phyloP scores from a whole-genome alignment of 345 rosid species.

The Citrus mangshanensis region DNA sequence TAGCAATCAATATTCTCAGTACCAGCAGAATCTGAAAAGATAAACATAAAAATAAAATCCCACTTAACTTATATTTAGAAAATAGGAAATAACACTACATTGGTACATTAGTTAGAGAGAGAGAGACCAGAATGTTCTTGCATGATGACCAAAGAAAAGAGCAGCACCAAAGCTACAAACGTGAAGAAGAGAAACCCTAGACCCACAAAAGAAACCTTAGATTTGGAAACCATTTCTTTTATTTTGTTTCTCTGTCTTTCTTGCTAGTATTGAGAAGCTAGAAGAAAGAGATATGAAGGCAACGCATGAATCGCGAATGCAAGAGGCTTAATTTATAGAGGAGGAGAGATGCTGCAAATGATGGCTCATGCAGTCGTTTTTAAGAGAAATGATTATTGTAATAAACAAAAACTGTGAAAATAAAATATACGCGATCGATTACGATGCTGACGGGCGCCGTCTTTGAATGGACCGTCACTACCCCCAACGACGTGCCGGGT shows the following conservation, averaged over 20 bases:
- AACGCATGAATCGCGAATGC: not conserved
- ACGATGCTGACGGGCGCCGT: constrained; percentile 44
- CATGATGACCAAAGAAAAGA: constrained; percentile 32
- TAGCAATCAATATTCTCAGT: not conserved
- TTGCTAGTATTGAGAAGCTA: not conserved
- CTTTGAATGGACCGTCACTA: constrained; percentile 15
- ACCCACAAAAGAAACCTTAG: constrained; percentile 9
- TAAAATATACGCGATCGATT: not conserved
- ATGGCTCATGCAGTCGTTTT: constrained; percentile 58
- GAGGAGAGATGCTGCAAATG: constrained; percentile 29
- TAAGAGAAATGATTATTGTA: constrained; percentile 31
- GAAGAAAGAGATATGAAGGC: not conserved
- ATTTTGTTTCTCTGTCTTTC: too few relatives aligned
- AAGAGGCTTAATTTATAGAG: constrained; percentile 30
- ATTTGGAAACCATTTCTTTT: constrained; percentile 15
- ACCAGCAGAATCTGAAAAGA: not conserved
- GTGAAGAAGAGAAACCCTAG: not conserved
- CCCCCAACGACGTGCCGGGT: not conserved
- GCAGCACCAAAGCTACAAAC: not conserved
- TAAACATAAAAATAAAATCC: not conserved
- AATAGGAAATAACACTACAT: not conserved
- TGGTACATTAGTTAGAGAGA: not conserved
- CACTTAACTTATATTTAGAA: not conserved
- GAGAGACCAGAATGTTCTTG: constrained; percentile 39
- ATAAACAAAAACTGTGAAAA: not conserved